Evolutionary conservation across 768 basidiomycete species (phyloP), one percentile per base, ranked within the genome.

Genomic region (Auricularia heimuer): DNA sequence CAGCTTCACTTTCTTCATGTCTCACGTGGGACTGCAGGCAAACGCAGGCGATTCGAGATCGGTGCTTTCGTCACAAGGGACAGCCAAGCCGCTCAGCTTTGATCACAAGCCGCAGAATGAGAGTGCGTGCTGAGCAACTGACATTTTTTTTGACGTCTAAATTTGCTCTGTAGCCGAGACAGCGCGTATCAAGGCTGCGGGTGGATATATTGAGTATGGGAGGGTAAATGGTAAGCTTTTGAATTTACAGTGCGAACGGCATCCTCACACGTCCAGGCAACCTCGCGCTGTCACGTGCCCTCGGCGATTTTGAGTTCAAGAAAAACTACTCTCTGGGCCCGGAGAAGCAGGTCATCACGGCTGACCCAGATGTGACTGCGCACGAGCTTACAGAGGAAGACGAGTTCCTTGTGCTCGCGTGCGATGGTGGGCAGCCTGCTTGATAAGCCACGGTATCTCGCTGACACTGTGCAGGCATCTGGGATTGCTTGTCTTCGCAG

Each of bases 261-360:
- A 11, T 12, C 44, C 60, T 36, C 3, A 66, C 36, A 37, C 45
- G 14, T 62, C 8, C 70, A 97, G 95, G 96, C 68, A 98, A 98
- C 73, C 86, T 99, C 65, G 96, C 97, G 0, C 78, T 98, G 45
- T 95, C 95, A 16, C 83, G 97, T 70, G 97, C 97, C 3, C 78
- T 99, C 34, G 97, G 97, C 64, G 97, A 99, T 75, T 98, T 99
- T 74, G 94, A 97, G 68, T 99, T 97, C 83, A 99, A 99, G 81
- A 94, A 96, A 78, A 96, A 95, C 73, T 84, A 84, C 61, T 76
- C 82, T 18, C 75, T 98, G 10, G 75, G 83, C 51, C 87, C 95
- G 18, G 96, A 98, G 76, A 83, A 85, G 62, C 97, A 99, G 76
- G 87, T 95, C 65, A 97, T 99, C 69, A 98, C 97, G 1, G 84